Percentiles rank a stretch among this genome's conserved stretches.
These are phyloP conservation scores for Suillus spraguei DNA, from an alignment of 768 basidiomycete species.

Conservation along the genomic window DNA sequence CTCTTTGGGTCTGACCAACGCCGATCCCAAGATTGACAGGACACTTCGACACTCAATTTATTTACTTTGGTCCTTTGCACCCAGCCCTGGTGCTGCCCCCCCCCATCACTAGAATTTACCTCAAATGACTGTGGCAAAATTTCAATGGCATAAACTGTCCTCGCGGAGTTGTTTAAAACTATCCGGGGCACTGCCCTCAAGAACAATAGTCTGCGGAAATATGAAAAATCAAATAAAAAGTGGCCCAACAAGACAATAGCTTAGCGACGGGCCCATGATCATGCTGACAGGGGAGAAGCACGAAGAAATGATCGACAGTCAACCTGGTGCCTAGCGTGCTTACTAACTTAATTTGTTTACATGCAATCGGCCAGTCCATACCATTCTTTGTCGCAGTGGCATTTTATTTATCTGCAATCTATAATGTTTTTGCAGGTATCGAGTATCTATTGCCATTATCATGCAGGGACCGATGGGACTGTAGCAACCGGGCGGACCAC, in stretches of 20 bases:
- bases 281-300: neutral
- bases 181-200: neutral
- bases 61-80: neutral
- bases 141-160: slow-evolving; percentile 27
- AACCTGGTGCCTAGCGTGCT: slow-evolving; percentile 1
- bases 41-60: neutral
- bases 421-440: neutral
- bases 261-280: neutral
- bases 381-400: neutral
- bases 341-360: neutral
- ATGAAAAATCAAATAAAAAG: slow-evolving; percentile 4
- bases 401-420: neutral
- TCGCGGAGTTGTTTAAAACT: slow-evolving; percentile 25
- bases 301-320: neutral
- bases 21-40: neutral
- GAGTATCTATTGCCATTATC: neutral
- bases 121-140: slow-evolving; percentile 17
- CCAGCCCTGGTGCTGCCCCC: no score
- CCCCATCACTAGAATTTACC: slow-evolving; percentile 10
- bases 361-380: neutral
- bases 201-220: slow-evolving; percentile 14
- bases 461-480: neutral
- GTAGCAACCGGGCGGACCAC: neutral
- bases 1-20: neutral
- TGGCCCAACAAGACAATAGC: slow-evolving; percentile 9